Evolutionary conservation across 495 filamentous ascomycete genomes (phyloP), one percentile per base, ranked within the genome.

Genomic region (Hypoxylon intermedium): DNA sequence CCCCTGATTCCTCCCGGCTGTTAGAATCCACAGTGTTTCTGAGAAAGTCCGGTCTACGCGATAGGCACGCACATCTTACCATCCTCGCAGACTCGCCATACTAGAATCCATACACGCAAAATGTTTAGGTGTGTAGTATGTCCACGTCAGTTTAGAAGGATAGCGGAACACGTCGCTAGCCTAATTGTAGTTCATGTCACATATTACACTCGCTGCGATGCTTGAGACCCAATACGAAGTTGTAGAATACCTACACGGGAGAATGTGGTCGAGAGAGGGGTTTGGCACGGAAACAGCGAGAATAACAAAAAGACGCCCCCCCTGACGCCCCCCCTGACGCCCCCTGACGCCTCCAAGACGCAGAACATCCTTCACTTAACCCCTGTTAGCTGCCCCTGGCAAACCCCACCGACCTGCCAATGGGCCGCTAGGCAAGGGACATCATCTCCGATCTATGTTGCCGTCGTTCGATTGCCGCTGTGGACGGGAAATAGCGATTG

Each of bases 391-490:
- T 23, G 38, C 16, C 3, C 46, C 47, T 15, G 36, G 36, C 36
- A 42, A 36, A 45, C 33, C 20, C 21, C 31, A 56, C 42, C 5
- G 18, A n/a, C 36, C 19, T 21, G 19, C 48, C 48, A 21, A 26
- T 23, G 37, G 28, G 26, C 19, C 20, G 41, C 23, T 26, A 64
- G 31, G 43, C 36, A 60, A 55, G 61, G 51, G 60, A 65, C 45
- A 48, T 53, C 57, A 61, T 66, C 57, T 61, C 58, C 63, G 58
- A 62, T 61, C 58, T 66, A 9, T n/a, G 52, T 60, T 47, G 33
- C 51, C 53, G 41, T 53, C 53, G 26, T 61, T 61, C 48, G 63
- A 66, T 66, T 57, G 58, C 57, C 63, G 58, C 42, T 23, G 12
- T 33, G 33, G 40, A 49, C 19, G 48, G 53, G 51, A 66, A 58